Percentiles rank a stretch among this genome's conserved stretches.
These are phyloP conservation scores for Kwoniella dendrophila DNA, from an alignment of 768 basidiomycete genomes.

Conservation along the genomic window DNA sequence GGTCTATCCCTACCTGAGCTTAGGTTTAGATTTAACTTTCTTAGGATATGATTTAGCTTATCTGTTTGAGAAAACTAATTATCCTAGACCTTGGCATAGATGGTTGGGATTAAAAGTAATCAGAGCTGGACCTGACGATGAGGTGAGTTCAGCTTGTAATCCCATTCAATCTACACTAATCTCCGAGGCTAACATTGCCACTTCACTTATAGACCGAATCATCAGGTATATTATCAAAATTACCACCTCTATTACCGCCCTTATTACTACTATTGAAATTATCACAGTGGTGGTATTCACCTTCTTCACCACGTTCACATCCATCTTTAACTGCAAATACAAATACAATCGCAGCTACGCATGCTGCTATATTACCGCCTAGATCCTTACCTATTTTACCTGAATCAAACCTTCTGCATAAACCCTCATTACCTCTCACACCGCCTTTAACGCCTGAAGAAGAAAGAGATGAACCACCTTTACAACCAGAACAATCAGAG, in stretches of 20 bases:
- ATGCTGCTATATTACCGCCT: constrained; percentile 71
- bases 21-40: constrained; percentile 76
- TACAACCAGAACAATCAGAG: not conserved
- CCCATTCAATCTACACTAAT: too few relatives aligned
- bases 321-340: constrained; percentile 54
- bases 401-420: constrained; percentile 19
- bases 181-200: not conserved
- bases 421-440: constrained; percentile 31
- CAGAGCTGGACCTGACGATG: constrained; percentile 56
- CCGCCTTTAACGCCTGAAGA: constrained; percentile 27
- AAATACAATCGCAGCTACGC: constrained; percentile 56
- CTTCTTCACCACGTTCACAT: constrained; percentile 78
- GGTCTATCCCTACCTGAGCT: constrained; percentile 80
- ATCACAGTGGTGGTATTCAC: constrained; percentile 99
- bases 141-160: constrained; percentile 9
- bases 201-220: constrained; percentile 4
- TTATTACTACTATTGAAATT: constrained; percentile 58
- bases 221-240: constrained; percentile 18
- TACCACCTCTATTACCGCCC: constrained; percentile 23
- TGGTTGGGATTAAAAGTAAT: constrained; percentile 83
- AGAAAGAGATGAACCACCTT: not conserved
- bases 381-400: constrained; percentile 74
- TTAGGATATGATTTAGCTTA: constrained; percentile 83
- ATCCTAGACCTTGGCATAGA: constrained; percentile 87
- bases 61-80: constrained; percentile 80